A percentile compares a stretch with the other conserved stretches of the same genome.
phyloP scores from a whole-genome alignment of 345 rosid genomes.

The Eucalyptus sp. region DNA sequence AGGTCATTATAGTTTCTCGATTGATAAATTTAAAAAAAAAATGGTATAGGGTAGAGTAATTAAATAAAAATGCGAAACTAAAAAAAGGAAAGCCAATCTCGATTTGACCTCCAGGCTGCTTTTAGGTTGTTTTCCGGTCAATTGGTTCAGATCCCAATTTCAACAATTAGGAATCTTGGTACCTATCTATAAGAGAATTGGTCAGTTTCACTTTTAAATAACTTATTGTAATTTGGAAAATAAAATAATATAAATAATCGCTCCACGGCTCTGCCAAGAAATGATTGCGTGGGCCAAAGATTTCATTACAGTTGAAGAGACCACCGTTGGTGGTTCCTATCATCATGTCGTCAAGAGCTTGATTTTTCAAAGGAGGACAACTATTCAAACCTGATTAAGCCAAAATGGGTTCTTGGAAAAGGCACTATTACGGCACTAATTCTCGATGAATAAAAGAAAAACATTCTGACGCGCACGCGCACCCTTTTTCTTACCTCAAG shows the following conservation, averaged over 20 bases:
- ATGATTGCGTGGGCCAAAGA: neutral
- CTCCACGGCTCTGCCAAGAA: neutral
- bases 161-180: neutral
- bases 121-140: neutral
- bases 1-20: rapidly evolving
- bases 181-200: neutral
- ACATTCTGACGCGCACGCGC: neutral
- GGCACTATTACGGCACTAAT: neutral
- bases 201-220: neutral
- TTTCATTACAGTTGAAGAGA: neutral
- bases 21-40: neutral
- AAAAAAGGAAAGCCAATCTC: neutral
- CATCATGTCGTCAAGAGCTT: neutral
- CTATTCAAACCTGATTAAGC: neutral
- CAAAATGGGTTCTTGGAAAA: neutral
- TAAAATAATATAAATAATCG: neutral
- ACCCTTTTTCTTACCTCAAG: neutral
- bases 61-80: neutral
- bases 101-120: neutral
- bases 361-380: neutral
- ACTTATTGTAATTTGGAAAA: neutral
- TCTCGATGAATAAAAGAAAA: neutral
- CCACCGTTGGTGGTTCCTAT: neutral
- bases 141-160: neutral
- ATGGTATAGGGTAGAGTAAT: neutral